Evolutionary conservation across 2,329 filamentous ascomycete species (phyloP).

Genomic region (Fusarium nelsonii): DNA sequence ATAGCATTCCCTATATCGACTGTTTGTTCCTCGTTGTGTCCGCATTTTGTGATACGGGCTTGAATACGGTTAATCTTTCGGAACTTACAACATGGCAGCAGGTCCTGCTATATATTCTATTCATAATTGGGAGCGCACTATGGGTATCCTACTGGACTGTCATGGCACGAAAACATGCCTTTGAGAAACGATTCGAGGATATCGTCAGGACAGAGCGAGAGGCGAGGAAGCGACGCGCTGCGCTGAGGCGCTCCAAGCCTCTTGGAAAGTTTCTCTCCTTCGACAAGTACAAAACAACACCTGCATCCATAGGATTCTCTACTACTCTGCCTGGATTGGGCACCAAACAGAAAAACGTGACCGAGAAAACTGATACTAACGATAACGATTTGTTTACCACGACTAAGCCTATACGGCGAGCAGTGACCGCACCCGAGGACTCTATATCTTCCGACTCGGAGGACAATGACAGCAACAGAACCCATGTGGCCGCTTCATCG

Average conservation of each 20-base stretch:
- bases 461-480: slow-evolving; percentile 40
- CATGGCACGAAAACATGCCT: slow-evolving; percentile 69
- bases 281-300: slow-evolving; percentile 39
- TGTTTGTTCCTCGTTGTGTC: slow-evolving; percentile 75
- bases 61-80: slow-evolving; percentile 76
- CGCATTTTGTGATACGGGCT: slow-evolving; percentile 74
- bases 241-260: slow-evolving; percentile 31
- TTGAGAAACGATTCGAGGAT: slow-evolving; percentile 70
- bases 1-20: slow-evolving; percentile 70
- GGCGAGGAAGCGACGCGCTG: slow-evolving; percentile 40
- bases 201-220: slow-evolving; percentile 60
- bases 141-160: slow-evolving; percentile 76
- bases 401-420: slow-evolving; percentile 30
- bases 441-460: slow-evolving; percentile 37
- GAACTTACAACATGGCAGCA: slow-evolving; percentile 77
- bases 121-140: slow-evolving; percentile 75
- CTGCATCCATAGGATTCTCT: slow-evolving; percentile 7
- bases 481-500: slow-evolving; percentile 36
- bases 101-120: slow-evolving; percentile 71
- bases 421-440: slow-evolving; percentile 37
- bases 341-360: slow-evolving; percentile 29
- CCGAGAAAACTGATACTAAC: slow-evolving; percentile 26
- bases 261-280: slow-evolving; percentile 41
- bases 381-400: slow-evolving; percentile 20
- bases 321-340: slow-evolving; percentile 34